Evolutionary conservation across 768 basidiomycete genomes (phyloP), one percentile per base, ranked within the genome.

Genomic region (Amanita fuliginea): DNA sequence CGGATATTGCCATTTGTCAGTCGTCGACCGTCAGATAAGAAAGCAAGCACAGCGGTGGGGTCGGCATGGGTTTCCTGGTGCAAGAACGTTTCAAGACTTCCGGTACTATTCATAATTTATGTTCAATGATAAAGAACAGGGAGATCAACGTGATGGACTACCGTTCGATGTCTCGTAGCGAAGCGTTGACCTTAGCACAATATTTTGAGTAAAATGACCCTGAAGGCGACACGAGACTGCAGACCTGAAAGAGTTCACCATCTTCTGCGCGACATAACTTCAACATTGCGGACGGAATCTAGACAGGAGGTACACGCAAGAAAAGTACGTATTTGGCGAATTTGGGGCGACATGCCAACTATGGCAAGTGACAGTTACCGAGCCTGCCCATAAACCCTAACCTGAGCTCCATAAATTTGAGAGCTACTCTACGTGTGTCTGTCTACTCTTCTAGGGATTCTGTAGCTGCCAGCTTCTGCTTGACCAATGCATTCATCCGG

Each of bases 401-500:
- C 49, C 49, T 32, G 2, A 35, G 22, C 10, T n/a, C 21, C 67
- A 11, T 22, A n/a, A n/a, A 3, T 8, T 43, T 21, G 6, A 21
- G 42, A 16, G 42, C 16, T 26, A 24, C n/a, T 30, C 24, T 43
- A 42, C 5, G 19, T 6, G 2, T 14, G 18, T 41, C 10, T 41
- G 4, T 21, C 42, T 50, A 50, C 33, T 50, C 49, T 19, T 43
- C 49, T n/a, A 49, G 41, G 8, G 48, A 42, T 50, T 70, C 71
- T 30, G 64, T 63, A 18, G 67, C 67, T 9, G 63, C 69, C 13
- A 53, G 58, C 59, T 86, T 91, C 63, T 78, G 77, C 66, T 84
- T 86, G 40, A 83, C 73, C 54, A 93, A 73, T 56, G 77, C 74
- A 72, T 82, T 90, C 89, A 93, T 93, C 55, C 92, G 78, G 49